Base-by-base conservation (phyloP, 768 basidiomycete genomes). In the Mycena capillaripes region DNA sequence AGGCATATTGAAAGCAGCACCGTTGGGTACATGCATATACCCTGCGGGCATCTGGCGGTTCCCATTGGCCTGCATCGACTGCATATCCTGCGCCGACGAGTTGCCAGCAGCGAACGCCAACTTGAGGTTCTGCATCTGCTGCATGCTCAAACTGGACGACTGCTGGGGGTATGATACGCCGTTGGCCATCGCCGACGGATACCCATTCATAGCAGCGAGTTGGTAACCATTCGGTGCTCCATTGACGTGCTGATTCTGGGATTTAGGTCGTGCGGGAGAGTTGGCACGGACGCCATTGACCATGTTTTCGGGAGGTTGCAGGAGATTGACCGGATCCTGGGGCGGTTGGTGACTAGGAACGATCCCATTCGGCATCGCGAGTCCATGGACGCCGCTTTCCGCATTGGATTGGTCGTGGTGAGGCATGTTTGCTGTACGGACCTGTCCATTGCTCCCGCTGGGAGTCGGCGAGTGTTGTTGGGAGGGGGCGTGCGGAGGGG, bases 71-170 rank as follows among this genome's bases (percentile, higher is more conserved):
- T 78, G 73, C 52, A 85, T 85, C 63, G 83, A 75, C 63, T 83
- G 82, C 42, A 85, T 75, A 52, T 87, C 88, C 69, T 83, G 84
- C 21, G n/a, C 21, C 34, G 85, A 77, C 72, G 84, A 77, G 64
- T 78, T 84, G 4, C 38, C 56, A 23, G n/a, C n/a, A n/a, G 86
- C 87, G 69, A 91, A 88, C 4, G 87, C 89, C 11, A 87, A 81
- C 80, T 92, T 91, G 48, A 92, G 76, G 65, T 83, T 86, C 78
- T 91, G 90, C 79, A 92, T 82, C 75, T 92, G 91, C 70, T 92
- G 92, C 23, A 82, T 69, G 38, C 84, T 89, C 55, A 92, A 78
- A 81, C 55, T 83, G 85, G 60, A 52, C 76, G 79, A 70, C 72
- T 83, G 81, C 80, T 80, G 76, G 76, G 81, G 61, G 79, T 77